Conservation (phyloP, 768 basidiomycete species). For the Gautieria morchelliformis region DNA sequence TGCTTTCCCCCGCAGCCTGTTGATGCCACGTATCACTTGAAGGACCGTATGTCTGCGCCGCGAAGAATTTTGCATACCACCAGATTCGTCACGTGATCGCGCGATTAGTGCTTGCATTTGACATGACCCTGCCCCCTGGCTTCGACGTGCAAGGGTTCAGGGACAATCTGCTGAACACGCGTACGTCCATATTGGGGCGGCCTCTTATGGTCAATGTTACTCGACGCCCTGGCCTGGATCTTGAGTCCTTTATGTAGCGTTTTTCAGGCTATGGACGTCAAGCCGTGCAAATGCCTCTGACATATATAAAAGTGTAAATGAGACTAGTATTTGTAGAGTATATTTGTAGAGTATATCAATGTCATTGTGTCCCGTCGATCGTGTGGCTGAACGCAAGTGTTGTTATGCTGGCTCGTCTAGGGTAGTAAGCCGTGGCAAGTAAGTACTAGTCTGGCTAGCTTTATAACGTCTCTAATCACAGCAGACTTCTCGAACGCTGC, state of each 20-base stretch:
- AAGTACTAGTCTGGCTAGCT: no score
- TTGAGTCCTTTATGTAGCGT: background rate
- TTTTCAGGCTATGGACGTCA: no score
- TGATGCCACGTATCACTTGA: background rate
- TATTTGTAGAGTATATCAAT: no score
- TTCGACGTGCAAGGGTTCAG: constrained; percentile 21
- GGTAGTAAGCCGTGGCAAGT: no score
- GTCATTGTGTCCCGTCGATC: no score
- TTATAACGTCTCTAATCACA: no score
- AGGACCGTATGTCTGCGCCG: constrained; percentile 27
- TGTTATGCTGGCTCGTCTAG: no score
- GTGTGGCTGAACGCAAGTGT: no score
- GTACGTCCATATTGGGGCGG: constrained; percentile 20
- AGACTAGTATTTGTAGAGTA: no score
- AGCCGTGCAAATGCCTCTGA: no score
- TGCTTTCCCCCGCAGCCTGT: background rate
- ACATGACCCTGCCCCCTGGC: constrained; percentile 18
- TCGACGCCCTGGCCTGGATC: background rate
- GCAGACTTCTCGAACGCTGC: no score
- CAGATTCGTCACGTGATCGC: constrained; percentile 21
- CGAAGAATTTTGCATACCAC: constrained; percentile 21
- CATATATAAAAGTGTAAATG: no score
- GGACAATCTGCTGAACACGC: constrained; percentile 22
- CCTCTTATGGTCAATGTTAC: constrained; percentile 14
- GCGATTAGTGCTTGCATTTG: constrained; percentile 19